Evolutionary conservation across 2,329 filamentous ascomycete genomes (phyloP), one percentile per base, ranked within the genome.

Genomic region (Pestalotiopsis sp.): DNA sequence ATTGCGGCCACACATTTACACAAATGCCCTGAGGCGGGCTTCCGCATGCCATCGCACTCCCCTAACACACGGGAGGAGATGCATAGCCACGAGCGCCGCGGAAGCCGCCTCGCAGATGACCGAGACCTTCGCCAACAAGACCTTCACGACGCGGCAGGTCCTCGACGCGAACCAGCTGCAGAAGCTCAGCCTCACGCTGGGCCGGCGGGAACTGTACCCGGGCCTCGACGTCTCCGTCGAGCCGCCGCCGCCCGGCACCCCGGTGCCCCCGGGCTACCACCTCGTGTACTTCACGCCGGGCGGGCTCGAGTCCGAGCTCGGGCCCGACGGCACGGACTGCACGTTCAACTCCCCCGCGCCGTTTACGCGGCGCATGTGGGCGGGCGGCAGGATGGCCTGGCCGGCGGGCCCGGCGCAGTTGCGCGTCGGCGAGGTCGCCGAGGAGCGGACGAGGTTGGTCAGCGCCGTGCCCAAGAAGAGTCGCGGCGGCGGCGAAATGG

Each of bases 311-410:
- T 70, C 75, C 0, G 82, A 87, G 6, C 82, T 92, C 0, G 89
- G 89, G 0, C 70, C 76, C 0, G 90, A 92, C 75, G 90, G 90
- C 14, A 90, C 87, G 0, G 90, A 92, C 77, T 79, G 75, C 1
- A 85, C 85, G 0, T 91, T 88, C 75, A 91, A 90, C 72, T 85
- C 89, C 0, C 83, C 87, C 0, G 70, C 79, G 3, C 89, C 89
- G 0, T 92, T 91, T 68, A 90, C 88, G 2, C 79, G 89, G 38
- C 83, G 90, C 13, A 91, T 92, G 90, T 92, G 90, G 90, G 90
- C 90, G 0, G 90, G 89, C 1, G 90, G 90, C 0, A 81, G 83
- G 68, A 87, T 91, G 78, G 75, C 77, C 14, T 90, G 88, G 87
- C 74, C 71, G 62, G n/a, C 62, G 11, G 69, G 66, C 4, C 13